Conservation (phyloP, 2,329 filamentous ascomycete species). For the Fusarium sambucinum region DNA sequence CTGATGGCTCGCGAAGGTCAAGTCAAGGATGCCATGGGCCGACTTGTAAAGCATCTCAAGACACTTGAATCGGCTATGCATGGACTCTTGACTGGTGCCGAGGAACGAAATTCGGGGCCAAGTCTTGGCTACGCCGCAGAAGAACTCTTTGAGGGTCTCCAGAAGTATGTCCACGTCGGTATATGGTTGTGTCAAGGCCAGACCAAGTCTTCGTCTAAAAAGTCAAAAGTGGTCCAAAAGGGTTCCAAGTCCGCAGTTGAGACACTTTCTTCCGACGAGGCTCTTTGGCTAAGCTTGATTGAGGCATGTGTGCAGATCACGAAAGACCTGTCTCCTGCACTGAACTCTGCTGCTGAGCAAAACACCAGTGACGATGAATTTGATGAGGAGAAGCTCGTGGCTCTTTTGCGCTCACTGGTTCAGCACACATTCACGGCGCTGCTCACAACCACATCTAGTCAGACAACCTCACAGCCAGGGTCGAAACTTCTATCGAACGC, state of each 20-base stretch:
- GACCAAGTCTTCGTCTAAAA: slow-evolving; percentile 68
- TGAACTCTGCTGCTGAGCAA: slow-evolving; percentile 55
- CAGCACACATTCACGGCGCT: slow-evolving; percentile 93
- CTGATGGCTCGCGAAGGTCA: slow-evolving; percentile 91
- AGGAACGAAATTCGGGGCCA: slow-evolving; percentile 64
- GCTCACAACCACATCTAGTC: slow-evolving; percentile 77
- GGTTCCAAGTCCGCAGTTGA: slow-evolving; percentile 60
- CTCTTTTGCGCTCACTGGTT: slow-evolving; percentile 80
- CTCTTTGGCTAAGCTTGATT: slow-evolving; percentile 71
- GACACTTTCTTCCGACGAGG: slow-evolving; percentile 65
- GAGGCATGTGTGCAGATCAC: slow-evolving; percentile 73
- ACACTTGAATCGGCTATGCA: slow-evolving; percentile 83
- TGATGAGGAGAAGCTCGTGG: slow-evolving; percentile 72
- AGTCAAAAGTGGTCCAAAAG: slow-evolving; percentile 61
- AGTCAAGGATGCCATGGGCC: slow-evolving; percentile 83
- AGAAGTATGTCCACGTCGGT: slow-evolving; percentile 92
- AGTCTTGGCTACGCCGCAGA: slow-evolving; percentile 73
- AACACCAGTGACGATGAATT: slow-evolving; percentile 51
- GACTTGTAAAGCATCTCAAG: slow-evolving; percentile 82
- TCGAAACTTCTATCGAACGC: slow-evolving; percentile 55
- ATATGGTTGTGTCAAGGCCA: slow-evolving; percentile 96
- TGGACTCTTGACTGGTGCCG: slow-evolving; percentile 75
- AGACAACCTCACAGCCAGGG: slow-evolving; percentile 50
- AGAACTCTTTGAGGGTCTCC: slow-evolving; percentile 80
- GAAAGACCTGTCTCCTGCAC: slow-evolving; percentile 69